Evolutionary conservation across 805 yeast genomes (phyloP).

Genomic region (Candida ficus): DNA sequence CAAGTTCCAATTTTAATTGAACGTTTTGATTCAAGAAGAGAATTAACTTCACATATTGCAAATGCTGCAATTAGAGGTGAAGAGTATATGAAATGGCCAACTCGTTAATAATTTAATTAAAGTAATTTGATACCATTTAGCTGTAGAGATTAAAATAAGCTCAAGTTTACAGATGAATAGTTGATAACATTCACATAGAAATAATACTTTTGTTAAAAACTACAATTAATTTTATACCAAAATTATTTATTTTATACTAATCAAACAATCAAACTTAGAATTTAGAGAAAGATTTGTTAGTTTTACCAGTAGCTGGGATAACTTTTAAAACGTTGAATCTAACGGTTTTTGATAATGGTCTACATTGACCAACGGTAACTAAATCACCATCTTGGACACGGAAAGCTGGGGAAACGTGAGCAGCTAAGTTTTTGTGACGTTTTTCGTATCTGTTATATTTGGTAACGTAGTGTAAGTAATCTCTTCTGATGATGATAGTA

Average conservation of each 20-base stretch:
- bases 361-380: slow-evolving; percentile 99
- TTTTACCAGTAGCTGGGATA: slow-evolving; percentile 79
- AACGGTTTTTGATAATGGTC: slow-evolving; percentile 99
- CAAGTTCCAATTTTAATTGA: slow-evolving; percentile 23
- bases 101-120: no score
- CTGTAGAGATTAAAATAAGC: no score
- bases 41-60: no score
- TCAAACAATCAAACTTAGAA: slow-evolving; percentile 50
- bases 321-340: slow-evolving; percentile 99
- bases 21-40: no score
- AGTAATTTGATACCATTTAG: no score
- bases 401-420: slow-evolving; percentile 99
- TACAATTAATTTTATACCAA: slow-evolving; percentile 1
- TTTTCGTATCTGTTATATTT: slow-evolving; percentile 99
- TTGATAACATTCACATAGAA: no score
- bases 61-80: slow-evolving; percentile 15
- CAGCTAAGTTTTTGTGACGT: slow-evolving; percentile 99
- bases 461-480: slow-evolving; percentile 99
- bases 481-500: slow-evolving; percentile 99
- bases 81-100: slow-evolving; percentile 8
- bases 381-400: slow-evolving; percentile 98
- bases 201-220: no score
- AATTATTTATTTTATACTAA: slow-evolving; percentile 5
- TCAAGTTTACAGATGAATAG: no score
- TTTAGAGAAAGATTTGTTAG: slow-evolving; percentile 93